A percentile compares a stretch with the other conserved stretches of the same genome.
Evolutionary conservation across 129 eudicot genomes (phyloP).

Genomic region (Artemisia annua): DNA sequence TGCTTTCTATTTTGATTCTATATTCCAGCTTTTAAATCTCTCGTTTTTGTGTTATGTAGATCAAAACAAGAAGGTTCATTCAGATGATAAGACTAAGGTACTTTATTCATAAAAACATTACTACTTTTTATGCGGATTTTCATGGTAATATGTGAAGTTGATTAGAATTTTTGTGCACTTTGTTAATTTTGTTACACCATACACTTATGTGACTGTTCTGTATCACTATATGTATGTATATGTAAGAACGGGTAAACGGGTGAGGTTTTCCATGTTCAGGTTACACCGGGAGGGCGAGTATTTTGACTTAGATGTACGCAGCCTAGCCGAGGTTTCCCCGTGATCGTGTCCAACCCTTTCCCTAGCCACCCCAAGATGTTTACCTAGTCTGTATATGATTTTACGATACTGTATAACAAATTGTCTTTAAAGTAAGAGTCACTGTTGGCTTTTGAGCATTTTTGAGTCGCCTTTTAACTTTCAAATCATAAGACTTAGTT

Average conservation of each 20-base stretch:
- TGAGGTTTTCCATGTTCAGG: neutral
- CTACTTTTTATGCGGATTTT: neutral
- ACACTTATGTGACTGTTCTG: neutral
- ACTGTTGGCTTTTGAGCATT: no score
- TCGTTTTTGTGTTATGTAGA: slow-evolving; percentile 43
- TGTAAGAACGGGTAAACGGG: neutral
- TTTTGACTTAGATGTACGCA: no score
- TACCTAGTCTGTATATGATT: no score
- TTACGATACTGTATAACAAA: no score
- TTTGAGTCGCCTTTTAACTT: no score
- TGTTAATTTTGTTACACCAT: neutral
- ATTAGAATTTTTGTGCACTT: neutral
- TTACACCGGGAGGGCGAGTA: neutral
- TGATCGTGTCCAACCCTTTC: neutral
- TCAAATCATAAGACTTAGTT: no score
- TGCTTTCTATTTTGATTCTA: neutral
- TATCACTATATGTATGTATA: no score
- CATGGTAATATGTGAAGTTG: neutral
- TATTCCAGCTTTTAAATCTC: neutral
- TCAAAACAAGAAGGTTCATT: slow-evolving; percentile 39
- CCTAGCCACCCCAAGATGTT: no score
- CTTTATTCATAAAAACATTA: neutral
- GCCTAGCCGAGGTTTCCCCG: no score
- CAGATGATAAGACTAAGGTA: slow-evolving; percentile 49
- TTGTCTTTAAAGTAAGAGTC: no score